phyloP scores from a whole-genome alignment of 768 basidiomycete genomes.

The Holtermannia corniformis region DNA sequence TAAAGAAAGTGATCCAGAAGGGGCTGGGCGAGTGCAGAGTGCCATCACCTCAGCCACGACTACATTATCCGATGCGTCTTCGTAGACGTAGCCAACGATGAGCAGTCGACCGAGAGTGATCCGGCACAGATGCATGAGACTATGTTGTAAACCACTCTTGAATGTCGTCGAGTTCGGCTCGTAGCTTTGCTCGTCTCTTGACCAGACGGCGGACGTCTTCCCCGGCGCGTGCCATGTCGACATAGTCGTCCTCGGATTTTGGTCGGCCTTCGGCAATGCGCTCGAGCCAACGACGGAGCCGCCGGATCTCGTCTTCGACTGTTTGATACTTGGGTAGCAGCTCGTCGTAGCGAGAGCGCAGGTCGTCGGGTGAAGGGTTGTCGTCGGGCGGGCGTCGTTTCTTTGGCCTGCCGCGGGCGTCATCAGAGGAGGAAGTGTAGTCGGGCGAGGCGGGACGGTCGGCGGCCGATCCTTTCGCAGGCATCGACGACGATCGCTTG shows the following conservation, averaged over 20 bases:
- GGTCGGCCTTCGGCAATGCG: not conserved
- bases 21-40: too few species aligned
- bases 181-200: not conserved
- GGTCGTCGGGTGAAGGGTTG: conserved; percentile 6
- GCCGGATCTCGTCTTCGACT: not conserved
- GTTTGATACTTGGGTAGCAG: conserved; percentile 24
- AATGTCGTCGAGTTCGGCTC: not conserved
- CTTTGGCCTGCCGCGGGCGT: not conserved
- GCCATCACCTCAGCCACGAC: too few species aligned
- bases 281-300: not conserved
- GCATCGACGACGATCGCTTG: not conserved
- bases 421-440: not conserved
- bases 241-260: not conserved
- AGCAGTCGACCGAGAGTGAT: too few species aligned
- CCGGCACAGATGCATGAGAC: too few species aligned
- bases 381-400: conserved; percentile 1
- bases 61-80: too few species aligned
- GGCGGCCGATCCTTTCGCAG: not conserved
- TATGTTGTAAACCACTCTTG: not conserved
- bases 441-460: not conserved
- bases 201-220: not conserved
- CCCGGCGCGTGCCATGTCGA: not conserved
- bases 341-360: conserved; percentile 30
- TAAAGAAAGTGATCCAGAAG: too few species aligned
- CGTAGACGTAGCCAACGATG: too few species aligned